Base-by-base conservation (phyloP, 768 basidiomycete species). In the Tylopilus sp. region DNA sequence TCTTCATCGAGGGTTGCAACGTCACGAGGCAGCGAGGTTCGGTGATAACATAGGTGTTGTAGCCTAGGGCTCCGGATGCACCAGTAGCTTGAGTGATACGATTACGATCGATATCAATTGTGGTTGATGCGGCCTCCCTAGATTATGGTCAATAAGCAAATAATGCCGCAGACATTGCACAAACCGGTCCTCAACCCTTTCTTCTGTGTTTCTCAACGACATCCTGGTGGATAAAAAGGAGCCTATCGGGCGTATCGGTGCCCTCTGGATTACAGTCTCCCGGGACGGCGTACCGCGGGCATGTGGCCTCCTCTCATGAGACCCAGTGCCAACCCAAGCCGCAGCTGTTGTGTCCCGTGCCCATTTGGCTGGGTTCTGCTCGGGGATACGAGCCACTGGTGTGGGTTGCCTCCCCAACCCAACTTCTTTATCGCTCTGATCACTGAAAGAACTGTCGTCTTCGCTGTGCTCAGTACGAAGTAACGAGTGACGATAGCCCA, bases 261-360 rank as follows among this genome's bases (percentile, higher is more conserved):
- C 11, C 15, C 22, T 35, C 10, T 46, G 45, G n/a, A 48, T 10
- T 1, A 36, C 20, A 8, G 35, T 6, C 2, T 45, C 45, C 8
- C 12, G 48, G 17, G 39, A 12, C 0, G 21, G 15, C 0, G 21
- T 7, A n/a, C 50, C 28, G 21, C 40, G 52, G 38, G 10, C 39
- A 40, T 63, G 56, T 6, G 52, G 47, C 22, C 43, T 59, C 18
- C 38, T 35, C 36, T 55, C 57, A 17, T 63, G 55, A 22, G 48
- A 48, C 15, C 57, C 26, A 23, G 40, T 28, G 20, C 49, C 22
- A 28, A 38, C 12, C 42, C 36, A 18, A 1, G 21, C 11, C 28
- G 23, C 35, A 4, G 48, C 11, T 11, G 30, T 18, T 11, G 31
- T 21, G 1, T 44, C 33, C 1, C 17, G 33, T 23, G 11, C 11